A percentile compares a stretch with the other conserved stretches of the same genome.
phyloP scores from a whole-genome alignment of 257 asterid genomes.

The Nicotiana otophora region DNA sequence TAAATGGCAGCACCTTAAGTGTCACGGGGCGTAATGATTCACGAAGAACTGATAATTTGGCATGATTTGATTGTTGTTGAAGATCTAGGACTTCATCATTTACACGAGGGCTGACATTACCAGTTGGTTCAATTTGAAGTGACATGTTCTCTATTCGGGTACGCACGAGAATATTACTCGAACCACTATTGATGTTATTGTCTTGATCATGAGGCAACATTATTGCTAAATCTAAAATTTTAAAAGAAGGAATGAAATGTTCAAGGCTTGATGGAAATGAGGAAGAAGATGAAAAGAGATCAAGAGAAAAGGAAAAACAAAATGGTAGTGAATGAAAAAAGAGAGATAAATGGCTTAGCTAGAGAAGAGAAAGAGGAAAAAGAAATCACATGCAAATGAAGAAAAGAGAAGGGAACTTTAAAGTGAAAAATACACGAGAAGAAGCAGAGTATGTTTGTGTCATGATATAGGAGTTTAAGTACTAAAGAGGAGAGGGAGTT shows the following conservation, averaged over 20 bases:
- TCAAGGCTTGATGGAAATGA: background rate
- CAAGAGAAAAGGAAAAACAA: background rate
- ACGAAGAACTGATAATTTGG: constrained; percentile 39
- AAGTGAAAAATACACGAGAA: constrained; percentile 51
- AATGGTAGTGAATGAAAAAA: background rate
- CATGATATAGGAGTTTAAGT: constrained; percentile 15
- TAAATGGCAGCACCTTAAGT: constrained; percentile 37
- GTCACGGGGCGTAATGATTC: constrained; percentile 48
- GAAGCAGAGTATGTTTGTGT: constrained; percentile 32
- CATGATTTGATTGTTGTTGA: constrained; percentile 15
- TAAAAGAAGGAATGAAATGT: background rate
- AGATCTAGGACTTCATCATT: constrained; percentile 18
- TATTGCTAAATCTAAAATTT: background rate
- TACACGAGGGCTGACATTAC: constrained; percentile 38
- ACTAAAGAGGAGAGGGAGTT: background rate
- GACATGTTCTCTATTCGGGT: constrained; percentile 25
- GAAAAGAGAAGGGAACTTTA: constrained; percentile 11
- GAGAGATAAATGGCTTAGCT: background rate
- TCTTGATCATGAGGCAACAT: constrained; percentile 84
- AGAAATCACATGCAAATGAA: constrained; percentile 36
- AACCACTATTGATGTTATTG: constrained; percentile 19
- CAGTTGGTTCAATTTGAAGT: constrained; percentile 37
- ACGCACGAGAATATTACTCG: constrained; percentile 19
- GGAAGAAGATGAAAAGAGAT: background rate
- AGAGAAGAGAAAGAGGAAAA: background rate